Conservation (phyloP, 1,284 basidiomycete genomes). For the Malassezia dermatis region DNA sequence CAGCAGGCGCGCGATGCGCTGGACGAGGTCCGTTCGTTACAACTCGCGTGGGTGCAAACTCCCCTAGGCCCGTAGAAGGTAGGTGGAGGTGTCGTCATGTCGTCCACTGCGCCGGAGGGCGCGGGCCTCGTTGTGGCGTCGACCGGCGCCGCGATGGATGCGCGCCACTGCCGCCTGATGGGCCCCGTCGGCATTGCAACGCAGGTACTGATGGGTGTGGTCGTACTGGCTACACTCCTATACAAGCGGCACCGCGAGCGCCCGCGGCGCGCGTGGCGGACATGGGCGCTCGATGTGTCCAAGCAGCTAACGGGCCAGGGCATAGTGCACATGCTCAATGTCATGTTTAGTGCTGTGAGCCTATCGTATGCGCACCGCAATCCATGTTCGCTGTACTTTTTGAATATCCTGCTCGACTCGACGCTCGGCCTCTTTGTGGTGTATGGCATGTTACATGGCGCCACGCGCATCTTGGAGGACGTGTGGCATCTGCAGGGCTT, state of each 20-base stretch:
- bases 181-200: slow-evolving; percentile 49
- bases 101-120: not conserved
- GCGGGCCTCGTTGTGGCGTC: not conserved
- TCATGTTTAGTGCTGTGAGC: slow-evolving; percentile 52
- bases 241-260: slow-evolving; percentile 78
- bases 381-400: slow-evolving; percentile 59
- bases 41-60: slow-evolving; percentile 12
- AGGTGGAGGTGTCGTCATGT: not conserved
- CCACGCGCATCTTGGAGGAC: slow-evolving; percentile 61
- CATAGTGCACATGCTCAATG: slow-evolving; percentile 76
- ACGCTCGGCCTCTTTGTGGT: slow-evolving; percentile 83
- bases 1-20: slow-evolving; percentile 27
- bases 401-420: slow-evolving; percentile 88
- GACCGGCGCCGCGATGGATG: not conserved
- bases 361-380: slow-evolving; percentile 18
- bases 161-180: slow-evolving; percentile 5
- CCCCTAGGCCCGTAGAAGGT: not conserved
- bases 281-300: slow-evolving; percentile 57
- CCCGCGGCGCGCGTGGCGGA: slow-evolving; percentile 76
- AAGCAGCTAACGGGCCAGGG: slow-evolving; percentile 82
- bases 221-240: slow-evolving; percentile 72
- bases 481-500: slow-evolving; percentile 64
- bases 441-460: slow-evolving; percentile 63
- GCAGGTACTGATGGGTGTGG: slow-evolving; percentile 71
- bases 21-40: slow-evolving; percentile 17